Conservation (phyloP, 129 eudicot species). For the Deinandra increscens region DNA sequence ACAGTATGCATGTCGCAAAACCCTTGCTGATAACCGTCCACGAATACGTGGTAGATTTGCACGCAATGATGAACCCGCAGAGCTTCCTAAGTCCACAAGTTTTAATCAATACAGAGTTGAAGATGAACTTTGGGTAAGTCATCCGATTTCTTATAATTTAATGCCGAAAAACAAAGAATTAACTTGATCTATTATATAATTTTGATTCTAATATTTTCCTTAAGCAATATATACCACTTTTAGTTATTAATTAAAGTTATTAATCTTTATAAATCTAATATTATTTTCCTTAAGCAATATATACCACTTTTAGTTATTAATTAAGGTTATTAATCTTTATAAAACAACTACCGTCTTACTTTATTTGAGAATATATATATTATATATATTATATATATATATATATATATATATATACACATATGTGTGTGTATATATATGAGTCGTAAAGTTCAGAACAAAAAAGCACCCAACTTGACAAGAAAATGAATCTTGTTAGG, state of each 20-base stretch:
- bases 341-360: neutral
- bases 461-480: neutral
- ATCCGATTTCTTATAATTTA: neutral
- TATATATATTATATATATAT: no score
- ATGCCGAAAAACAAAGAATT: neutral
- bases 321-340: neutral
- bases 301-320: no score
- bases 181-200: no score
- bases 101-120: constrained; percentile 59
- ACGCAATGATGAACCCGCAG: constrained; percentile 76
- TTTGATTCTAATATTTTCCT: neutral
- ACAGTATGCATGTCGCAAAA: constrained; percentile 92
- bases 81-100: constrained; percentile 53
- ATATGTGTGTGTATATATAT: neutral
- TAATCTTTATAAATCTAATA: no score
- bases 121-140: constrained; percentile 79
- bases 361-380: neutral
- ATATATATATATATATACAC: no score
- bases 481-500: constrained; percentile 15
- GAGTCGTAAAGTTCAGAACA: neutral
- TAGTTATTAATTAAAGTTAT: no score
- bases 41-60: constrained; percentile 98
- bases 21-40: constrained; percentile 89
- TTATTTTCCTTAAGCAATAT: neutral
- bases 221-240: no score